These are phyloP conservation scores for Xylaria sp. DNA, from an alignment of 2,329 filamentous ascomycete genomes.

Conservation along the genomic window DNA sequence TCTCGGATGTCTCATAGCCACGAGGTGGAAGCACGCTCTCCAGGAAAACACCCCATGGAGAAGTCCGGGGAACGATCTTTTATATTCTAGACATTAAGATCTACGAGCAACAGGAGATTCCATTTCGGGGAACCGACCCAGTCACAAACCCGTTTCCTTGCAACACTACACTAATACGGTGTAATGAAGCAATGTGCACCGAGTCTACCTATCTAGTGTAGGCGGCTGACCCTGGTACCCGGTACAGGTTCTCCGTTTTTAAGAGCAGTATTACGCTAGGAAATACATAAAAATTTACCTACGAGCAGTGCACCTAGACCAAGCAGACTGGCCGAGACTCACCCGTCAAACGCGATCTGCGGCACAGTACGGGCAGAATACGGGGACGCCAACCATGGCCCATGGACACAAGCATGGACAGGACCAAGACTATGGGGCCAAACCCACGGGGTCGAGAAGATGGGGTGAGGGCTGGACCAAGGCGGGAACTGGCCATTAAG, in stretches of 20 bases:
- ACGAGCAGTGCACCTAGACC: too few relatives aligned
- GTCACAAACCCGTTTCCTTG: constrained; percentile 17
- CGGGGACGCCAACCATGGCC: neutral
- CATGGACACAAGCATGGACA: constrained; percentile 23
- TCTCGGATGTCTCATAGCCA: constrained; percentile 15
- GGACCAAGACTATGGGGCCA: neutral
- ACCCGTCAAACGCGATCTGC: constrained; percentile 20
- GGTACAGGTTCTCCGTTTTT: constrained; percentile 1
- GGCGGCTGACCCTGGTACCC: constrained; percentile 1
- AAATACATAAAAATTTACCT: neutral
- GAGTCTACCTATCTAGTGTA: neutral
- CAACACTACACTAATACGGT: constrained; percentile 14
- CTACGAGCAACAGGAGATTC: constrained; percentile 8
- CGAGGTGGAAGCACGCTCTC: constrained; percentile 25
- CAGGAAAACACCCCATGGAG: constrained; percentile 32
- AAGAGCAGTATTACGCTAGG: neutral
- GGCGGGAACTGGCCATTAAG: neutral
- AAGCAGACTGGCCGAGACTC: constrained; percentile 28
- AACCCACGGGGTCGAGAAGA: constrained; percentile 25
- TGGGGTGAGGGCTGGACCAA: constrained; percentile 1
- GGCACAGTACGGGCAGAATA: neutral
- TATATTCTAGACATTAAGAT: constrained; percentile 25
- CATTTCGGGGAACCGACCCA: constrained; percentile 8
- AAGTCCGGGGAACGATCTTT: constrained; percentile 35
- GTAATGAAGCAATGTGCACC: neutral